These are phyloP conservation scores for Dothistroma septosporum DNA, from an alignment of 2,329 filamentous ascomycete genomes.

Conservation along the genomic window DNA sequence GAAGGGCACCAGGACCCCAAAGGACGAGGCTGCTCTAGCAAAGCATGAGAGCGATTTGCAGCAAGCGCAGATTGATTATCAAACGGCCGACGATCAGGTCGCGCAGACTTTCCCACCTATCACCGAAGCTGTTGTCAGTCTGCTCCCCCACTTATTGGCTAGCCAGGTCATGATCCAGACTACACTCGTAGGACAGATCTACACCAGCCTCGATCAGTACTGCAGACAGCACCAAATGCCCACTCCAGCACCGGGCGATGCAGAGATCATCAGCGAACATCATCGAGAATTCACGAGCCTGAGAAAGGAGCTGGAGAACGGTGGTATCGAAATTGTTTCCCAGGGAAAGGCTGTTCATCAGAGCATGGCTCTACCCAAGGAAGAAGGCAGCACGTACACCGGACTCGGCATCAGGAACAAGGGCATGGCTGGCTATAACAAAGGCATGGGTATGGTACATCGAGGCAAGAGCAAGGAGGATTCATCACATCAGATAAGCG, in stretches of 20 bases:
- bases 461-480: slow-evolving; percentile 8
- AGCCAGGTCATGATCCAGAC: slow-evolving; percentile 74
- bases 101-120: slow-evolving; percentile 67
- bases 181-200: slow-evolving; percentile 69
- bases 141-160: slow-evolving; percentile 68
- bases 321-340: slow-evolving; percentile 56
- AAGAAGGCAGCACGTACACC: slow-evolving; percentile 43
- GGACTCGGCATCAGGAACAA: slow-evolving; percentile 46
- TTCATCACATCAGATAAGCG: neutral
- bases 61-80: slow-evolving; percentile 64
- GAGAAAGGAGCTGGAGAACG: slow-evolving; percentile 61
- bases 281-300: slow-evolving; percentile 59
- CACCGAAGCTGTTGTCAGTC: slow-evolving; percentile 63
- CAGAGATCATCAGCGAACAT: slow-evolving; percentile 65
- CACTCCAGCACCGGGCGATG: slow-evolving; percentile 67
- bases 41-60: slow-evolving; percentile 70
- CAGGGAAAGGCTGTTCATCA: slow-evolving; percentile 63
- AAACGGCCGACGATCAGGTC: slow-evolving; percentile 69
- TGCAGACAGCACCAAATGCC: slow-evolving; percentile 66
- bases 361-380: slow-evolving; percentile 48
- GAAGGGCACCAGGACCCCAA: slow-evolving; percentile 65
- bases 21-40: slow-evolving; percentile 66
- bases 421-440: slow-evolving; percentile 7
- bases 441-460: slow-evolving; percentile 5
- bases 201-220: slow-evolving; percentile 71